These are phyloP conservation scores for Candolleomyces efflorescens DNA, from an alignment of 768 basidiomycete genomes.

Conservation along the genomic window DNA sequence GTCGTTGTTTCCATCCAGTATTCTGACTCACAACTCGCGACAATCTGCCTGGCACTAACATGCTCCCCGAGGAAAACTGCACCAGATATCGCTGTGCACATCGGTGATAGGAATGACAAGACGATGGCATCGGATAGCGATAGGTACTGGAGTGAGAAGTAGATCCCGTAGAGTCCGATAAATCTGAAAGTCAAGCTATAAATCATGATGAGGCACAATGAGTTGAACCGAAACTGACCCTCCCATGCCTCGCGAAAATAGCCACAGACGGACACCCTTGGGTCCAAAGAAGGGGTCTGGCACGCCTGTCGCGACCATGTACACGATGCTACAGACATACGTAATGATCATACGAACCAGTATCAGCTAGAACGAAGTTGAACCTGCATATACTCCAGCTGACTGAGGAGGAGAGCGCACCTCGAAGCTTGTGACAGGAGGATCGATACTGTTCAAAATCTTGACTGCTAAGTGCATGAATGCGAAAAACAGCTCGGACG, in stretches of 20 bases:
- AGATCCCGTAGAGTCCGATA: slow-evolving; percentile 65
- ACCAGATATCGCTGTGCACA: slow-evolving; percentile 58
- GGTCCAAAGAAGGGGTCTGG: slow-evolving; percentile 66
- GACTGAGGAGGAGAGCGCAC: neutral
- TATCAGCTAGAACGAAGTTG: slow-evolving; percentile 6
- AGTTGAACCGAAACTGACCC: slow-evolving; percentile 38
- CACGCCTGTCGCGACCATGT: slow-evolving; percentile 29
- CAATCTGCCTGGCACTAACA: slow-evolving; percentile 48
- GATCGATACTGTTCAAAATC: slow-evolving; percentile 19
- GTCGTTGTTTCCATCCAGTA: neutral
- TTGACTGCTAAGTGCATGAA: slow-evolving; percentile 21
- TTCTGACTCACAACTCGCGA: slow-evolving; percentile 39
- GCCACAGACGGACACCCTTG: slow-evolving; percentile 55
- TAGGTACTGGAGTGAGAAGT: slow-evolving; percentile 69
- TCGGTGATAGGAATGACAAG: slow-evolving; percentile 70
- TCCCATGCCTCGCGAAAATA: slow-evolving; percentile 53
- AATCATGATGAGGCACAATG: neutral
- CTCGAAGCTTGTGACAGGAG: slow-evolving; percentile 18
- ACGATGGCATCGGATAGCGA: slow-evolving; percentile 77
- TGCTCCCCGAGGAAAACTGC: slow-evolving; percentile 61
- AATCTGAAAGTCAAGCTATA: slow-evolving; percentile 43
- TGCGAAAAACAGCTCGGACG: slow-evolving; percentile 17
- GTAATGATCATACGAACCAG: slow-evolving; percentile 18
- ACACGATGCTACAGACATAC: slow-evolving; percentile 10
- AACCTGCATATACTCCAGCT: neutral